phyloP scores from a whole-genome alignment of 257 asterid species.

The Henckelia pumila region DNA sequence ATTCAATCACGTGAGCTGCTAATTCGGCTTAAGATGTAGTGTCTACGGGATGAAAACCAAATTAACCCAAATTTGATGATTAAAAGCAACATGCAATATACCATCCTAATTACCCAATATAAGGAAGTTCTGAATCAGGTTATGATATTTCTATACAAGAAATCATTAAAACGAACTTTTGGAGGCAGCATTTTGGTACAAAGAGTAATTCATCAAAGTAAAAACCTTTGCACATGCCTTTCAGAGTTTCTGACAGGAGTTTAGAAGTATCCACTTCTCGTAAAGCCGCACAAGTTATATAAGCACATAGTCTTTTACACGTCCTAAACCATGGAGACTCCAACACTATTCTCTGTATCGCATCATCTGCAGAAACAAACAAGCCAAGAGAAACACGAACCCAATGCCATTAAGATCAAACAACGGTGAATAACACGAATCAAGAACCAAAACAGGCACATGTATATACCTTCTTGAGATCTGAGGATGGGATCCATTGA shows the following conservation, averaged over 20 bases:
- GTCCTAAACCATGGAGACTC: slow-evolving; percentile 94
- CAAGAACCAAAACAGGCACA: neutral
- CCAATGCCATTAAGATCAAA: slow-evolving; percentile 22
- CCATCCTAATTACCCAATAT: neutral
- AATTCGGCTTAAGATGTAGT: neutral
- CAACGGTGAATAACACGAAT: neutral
- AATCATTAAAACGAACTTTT: too few species aligned
- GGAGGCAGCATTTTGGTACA: too few species aligned
- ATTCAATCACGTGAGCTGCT: neutral
- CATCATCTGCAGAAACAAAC: slow-evolving; percentile 55
- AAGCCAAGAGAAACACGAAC: neutral
- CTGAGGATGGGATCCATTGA: slow-evolving; percentile 72
- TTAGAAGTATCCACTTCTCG: slow-evolving; percentile 89
- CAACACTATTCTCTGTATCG: slow-evolving; percentile 64
- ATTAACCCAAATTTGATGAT: neutral
- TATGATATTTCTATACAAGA: too few species aligned
- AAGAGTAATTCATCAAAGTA: too few species aligned
- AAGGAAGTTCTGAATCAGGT: slow-evolving; percentile 22
- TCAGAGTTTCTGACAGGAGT: slow-evolving; percentile 52
- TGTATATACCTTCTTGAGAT: slow-evolving; percentile 67
- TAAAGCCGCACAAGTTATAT: slow-evolving; percentile 73
- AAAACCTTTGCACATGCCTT: slow-evolving; percentile 45
- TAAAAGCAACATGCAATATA: slow-evolving; percentile 7
- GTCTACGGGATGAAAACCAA: neutral
- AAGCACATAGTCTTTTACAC: slow-evolving; percentile 81